Percentiles rank a stretch among this genome's conserved stretches.
phyloP scores from a whole-genome alignment of 805 yeast genomes.

The Sugiyamaella americana region DNA sequence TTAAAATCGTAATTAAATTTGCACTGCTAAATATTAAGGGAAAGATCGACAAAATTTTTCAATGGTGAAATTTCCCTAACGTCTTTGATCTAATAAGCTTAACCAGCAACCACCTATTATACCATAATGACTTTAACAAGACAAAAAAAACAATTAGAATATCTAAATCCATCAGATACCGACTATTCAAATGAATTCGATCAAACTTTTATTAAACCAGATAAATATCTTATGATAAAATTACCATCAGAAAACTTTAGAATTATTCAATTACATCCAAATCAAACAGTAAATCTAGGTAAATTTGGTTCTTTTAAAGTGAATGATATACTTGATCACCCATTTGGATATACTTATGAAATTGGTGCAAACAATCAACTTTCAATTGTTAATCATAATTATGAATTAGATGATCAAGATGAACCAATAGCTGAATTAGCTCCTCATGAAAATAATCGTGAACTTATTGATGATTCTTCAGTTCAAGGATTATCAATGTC shows the following conservation, averaged over 20 bases:
- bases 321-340: conserved; percentile 68
- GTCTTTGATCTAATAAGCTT: too few relatives aligned
- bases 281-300: conserved; percentile 66
- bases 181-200: conserved; percentile 8
- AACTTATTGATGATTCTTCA: conserved; percentile 55
- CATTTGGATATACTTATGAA: conserved; percentile 87
- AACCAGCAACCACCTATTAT: too few relatives aligned
- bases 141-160: neutral
- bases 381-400: conserved; percentile 27
- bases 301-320: conserved; percentile 85
- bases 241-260: conserved; percentile 79
- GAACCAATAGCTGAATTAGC: conserved; percentile 35
- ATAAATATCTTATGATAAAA: conserved; percentile 57
- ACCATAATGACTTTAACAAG: neutral
- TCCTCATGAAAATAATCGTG: conserved; percentile 54
- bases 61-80: too few relatives aligned
- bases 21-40: neutral
- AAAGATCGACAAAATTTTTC: neutral
- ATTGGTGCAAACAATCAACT: conserved; percentile 47
- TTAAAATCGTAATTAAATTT: neutral
- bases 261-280: conserved; percentile 59
- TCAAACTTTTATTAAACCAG: conserved; percentile 35
- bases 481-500: conserved; percentile 67
- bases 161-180: neutral
- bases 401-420: conserved; percentile 33